Conservation (phyloP, 2,329 filamentous ascomycete genomes). For the Furcasterigmium furcatum region DNA sequence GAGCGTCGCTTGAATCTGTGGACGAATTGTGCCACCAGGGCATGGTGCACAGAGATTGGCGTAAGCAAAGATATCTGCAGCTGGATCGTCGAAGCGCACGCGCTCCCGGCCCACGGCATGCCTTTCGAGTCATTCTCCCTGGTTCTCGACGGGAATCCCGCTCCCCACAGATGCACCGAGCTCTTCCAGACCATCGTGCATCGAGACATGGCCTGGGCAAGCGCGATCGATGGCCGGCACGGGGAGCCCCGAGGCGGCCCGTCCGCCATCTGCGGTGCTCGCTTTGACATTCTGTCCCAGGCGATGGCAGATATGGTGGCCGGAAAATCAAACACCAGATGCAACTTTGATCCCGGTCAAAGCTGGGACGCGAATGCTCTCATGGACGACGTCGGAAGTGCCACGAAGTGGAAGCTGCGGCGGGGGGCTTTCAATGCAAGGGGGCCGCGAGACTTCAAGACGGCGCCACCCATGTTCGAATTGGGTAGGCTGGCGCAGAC, state of each 20-base stretch:
- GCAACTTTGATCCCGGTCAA: slow-evolving; percentile 6
- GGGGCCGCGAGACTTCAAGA: background rate
- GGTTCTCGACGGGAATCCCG: background rate
- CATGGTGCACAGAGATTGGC: too few species aligned
- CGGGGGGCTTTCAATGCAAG: background rate
- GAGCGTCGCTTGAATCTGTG: slow-evolving; percentile 4
- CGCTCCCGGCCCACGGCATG: slow-evolving; percentile 1
- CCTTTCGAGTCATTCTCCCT: background rate
- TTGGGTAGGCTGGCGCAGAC: too few species aligned
- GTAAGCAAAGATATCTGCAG: too few species aligned
- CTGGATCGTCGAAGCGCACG: slow-evolving; percentile 4
- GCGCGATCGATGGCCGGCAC: background rate
- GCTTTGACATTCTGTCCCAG: background rate
- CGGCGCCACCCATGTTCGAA: background rate
- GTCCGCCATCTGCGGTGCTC: background rate
- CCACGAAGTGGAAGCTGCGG: background rate
- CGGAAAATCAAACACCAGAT: background rate
- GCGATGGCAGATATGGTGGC: background rate
- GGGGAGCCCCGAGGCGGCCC: background rate
- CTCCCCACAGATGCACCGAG: background rate
- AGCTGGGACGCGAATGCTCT: background rate
- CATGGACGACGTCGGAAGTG: background rate
- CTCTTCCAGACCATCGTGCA: background rate
- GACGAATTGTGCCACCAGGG: too few species aligned
- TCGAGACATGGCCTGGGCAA: slow-evolving; percentile 3